Percentiles rank a stretch among this genome's conserved stretches.
These are phyloP conservation scores for Blastomyces emzantsi DNA, from an alignment of 2,329 filamentous ascomycete genomes.

Conservation along the genomic window DNA sequence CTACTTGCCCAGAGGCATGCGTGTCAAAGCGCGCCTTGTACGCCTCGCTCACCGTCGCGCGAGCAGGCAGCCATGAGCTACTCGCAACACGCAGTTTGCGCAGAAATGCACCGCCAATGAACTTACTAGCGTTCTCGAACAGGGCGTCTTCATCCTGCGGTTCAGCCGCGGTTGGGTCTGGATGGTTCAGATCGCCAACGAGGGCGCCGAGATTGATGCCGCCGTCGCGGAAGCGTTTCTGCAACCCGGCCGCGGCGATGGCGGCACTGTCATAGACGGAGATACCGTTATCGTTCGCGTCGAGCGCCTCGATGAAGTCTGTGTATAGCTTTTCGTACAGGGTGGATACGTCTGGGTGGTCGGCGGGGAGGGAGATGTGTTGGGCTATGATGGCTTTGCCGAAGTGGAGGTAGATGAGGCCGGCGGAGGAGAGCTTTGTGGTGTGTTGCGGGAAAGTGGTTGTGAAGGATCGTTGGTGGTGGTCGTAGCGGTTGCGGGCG, in stretches of 20 bases:
- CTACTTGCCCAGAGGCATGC: conserved; percentile 66
- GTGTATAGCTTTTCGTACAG: conserved; percentile 86
- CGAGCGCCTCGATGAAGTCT: conserved; percentile 88
- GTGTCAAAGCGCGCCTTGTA: conserved; percentile 59
- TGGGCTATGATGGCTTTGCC: conserved; percentile 72
- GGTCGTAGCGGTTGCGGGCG: conserved; percentile 71
- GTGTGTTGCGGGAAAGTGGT: conserved; percentile 72
- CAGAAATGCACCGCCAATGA: conserved; percentile 85
- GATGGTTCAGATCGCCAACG: conserved; percentile 69
- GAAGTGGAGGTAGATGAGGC: conserved; percentile 93
- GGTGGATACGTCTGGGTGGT: conserved; percentile 58
- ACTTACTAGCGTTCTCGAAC: conserved; percentile 66
- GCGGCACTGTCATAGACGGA: conserved; percentile 65
- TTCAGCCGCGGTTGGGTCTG: conserved; percentile 43
- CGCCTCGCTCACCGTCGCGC: conserved; percentile 65
- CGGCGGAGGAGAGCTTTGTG: conserved; percentile 90
- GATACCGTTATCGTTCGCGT: conserved; percentile 96
- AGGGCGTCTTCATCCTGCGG: conserved; percentile 72
- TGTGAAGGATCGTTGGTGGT: conserved; percentile 88
- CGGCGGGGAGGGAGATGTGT: conserved; percentile 51
- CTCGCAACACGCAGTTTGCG: conserved; percentile 69
- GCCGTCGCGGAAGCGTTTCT: conserved; percentile 75
- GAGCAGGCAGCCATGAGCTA: conserved; percentile 76
- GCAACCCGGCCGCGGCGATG: conserved; percentile 59
- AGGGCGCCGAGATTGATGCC: conserved; percentile 78